Evolutionary conservation across 2,329 filamentous ascomycete species (phyloP).

Genomic region (Fusarium floridanum): DNA sequence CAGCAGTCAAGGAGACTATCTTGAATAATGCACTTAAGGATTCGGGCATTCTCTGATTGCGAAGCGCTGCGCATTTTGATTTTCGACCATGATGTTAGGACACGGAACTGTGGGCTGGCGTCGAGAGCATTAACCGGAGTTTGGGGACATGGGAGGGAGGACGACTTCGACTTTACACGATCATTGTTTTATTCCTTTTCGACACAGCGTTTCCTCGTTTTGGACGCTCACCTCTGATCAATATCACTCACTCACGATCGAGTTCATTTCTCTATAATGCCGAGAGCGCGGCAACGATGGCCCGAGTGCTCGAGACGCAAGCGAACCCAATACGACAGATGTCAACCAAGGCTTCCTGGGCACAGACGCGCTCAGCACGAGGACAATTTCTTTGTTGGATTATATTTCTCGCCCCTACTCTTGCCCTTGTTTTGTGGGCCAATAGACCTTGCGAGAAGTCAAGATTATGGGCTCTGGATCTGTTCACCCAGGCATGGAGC

Average conservation of each 20-base stretch:
- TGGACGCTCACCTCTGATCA: conserved; percentile 27
- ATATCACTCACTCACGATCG: conserved; percentile 24
- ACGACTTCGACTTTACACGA: conserved; percentile 41
- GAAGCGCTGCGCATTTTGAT: conserved; percentile 26
- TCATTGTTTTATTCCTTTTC: conserved; percentile 36
- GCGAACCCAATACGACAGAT: conserved; percentile 15
- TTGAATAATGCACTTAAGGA: conserved; percentile 98
- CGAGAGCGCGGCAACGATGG: conserved; percentile 25
- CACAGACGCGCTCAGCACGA: conserved; percentile 30
- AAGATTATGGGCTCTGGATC: conserved; percentile 30
- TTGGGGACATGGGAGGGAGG: conserved; percentile 40
- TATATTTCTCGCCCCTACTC: conserved; percentile 32
- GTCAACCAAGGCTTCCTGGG: conserved; percentile 20
- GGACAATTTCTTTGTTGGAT: conserved; percentile 30
- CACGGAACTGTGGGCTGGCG: conserved; percentile 43
- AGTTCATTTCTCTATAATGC: conserved; percentile 17
- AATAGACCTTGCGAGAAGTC: conserved; percentile 39
- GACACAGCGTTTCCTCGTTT: conserved; percentile 33
- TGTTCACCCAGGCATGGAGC: conserved; percentile 27
- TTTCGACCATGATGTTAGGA: conserved; percentile 42
- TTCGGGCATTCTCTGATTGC: conserved; percentile 87
- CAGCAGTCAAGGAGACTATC: conserved; percentile 98
- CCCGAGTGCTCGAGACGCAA: conserved; percentile 21
- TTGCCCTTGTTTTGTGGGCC: conserved; percentile 35
- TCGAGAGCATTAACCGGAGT: conserved; percentile 47